Conservation (phyloP, 495 filamentous ascomycete genomes). For the Achaetomiella virescens region DNA sequence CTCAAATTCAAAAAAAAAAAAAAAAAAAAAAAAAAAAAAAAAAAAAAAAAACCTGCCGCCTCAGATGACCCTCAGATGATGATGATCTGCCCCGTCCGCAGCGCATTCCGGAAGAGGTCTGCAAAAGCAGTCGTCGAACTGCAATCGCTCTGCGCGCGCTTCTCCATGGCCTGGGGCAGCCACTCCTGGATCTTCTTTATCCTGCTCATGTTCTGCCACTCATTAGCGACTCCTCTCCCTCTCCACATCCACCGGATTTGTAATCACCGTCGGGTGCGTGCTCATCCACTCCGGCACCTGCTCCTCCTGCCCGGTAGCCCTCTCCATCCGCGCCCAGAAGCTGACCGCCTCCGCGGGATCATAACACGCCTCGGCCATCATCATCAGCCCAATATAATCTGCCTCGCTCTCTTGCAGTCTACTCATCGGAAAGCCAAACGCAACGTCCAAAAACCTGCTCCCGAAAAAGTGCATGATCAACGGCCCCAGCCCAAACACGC, state of each 20-base stretch:
- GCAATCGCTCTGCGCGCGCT: conserved; percentile 48
- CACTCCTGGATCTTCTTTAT: conserved; percentile 64
- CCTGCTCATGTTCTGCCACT: conserved; percentile 55
- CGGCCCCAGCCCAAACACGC: conserved; percentile 44
- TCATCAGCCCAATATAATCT: conserved; percentile 80
- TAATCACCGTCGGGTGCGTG: conserved; percentile 73
- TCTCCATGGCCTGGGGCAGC: conserved; percentile 54
- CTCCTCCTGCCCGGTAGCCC: conserved; percentile 44
- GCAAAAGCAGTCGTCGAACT: conserved; percentile 33
- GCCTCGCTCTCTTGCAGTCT: conserved; percentile 62
- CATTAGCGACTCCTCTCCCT: conserved; percentile 1
- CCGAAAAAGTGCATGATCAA: conserved; percentile 37
- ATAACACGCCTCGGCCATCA: conserved; percentile 56
- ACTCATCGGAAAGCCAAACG: conserved; percentile 63
- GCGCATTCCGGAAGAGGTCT: conserved; percentile 31
- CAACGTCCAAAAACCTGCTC: conserved; percentile 49
- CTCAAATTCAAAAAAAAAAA: not conserved
- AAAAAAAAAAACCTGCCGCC: not conserved
- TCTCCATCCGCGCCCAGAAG: conserved; percentile 76
- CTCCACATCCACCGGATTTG: not conserved
- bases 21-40: not conserved
- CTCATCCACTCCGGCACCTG: conserved; percentile 72
- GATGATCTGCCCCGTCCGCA: conserved; percentile 20
- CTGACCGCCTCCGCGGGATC: conserved; percentile 65
- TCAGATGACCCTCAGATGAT: conserved; percentile 3